Base-by-base conservation (phyloP, 2,329 filamentous ascomycete genomes). In the Beauveria rudraprayagi region DNA sequence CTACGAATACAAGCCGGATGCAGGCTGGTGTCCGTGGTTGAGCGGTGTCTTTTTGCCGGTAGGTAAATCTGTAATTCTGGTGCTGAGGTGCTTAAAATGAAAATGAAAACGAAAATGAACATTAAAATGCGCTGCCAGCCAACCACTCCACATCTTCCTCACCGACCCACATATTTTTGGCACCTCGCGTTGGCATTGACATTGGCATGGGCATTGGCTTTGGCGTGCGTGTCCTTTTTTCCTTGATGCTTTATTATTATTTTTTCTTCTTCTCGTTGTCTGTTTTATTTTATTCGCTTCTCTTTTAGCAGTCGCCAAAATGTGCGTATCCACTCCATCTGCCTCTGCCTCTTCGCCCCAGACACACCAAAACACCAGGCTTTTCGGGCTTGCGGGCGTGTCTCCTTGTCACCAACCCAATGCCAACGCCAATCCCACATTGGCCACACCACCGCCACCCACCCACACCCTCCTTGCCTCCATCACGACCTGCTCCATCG, bases 281-380 rank as follows among this genome's bases (percentile, higher is more conserved):
- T 50, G 26, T 11, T 30, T 30, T 54, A 43, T n/a, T 54, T 52
- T 30, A 6, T 37, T 22, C n/a, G 3, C 22, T 40, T 40, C 5
- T 24, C 40, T 14, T 22, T 22, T 17, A 22, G 40, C 22, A 14
- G 17, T 17, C 24, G 14, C 30, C 19, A 3, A 11, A n/a, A n/a
- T 28, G 17, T 55, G 19, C 19, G 30, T 58, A 43, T 37, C 56
- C 55, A 57, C 55, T 16, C 46, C 46, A 51, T 50, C 56, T 50
- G 17, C 56, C 37, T 51, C 34, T 37, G 34, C 34, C 14, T 37
- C 34, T 41, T 50, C 17, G 56, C 56, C 56, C 56, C 56, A 58
- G 56, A 58, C 56, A 58, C 56, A 51, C 46, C 56, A 58, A 58
- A 51, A 58, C 56, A 57, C 55, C 54, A 30, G 54, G 55, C 55